phyloP scores from a whole-genome alignment of 2,329 filamentous ascomycete genomes.

The Exophiala sideris region DNA sequence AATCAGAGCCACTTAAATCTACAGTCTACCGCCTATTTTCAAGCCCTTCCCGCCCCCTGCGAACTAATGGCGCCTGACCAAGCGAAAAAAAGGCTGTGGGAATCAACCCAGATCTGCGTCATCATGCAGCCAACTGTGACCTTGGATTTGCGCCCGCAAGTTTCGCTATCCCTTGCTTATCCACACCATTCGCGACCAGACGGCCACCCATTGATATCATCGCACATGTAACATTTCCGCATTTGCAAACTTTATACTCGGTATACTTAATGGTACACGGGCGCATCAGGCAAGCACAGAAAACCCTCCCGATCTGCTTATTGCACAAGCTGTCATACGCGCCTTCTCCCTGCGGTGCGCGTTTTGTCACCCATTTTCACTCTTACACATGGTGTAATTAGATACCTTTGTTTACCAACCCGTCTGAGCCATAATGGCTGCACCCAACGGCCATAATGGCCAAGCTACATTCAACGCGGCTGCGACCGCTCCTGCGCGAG shows the following conservation, averaged over 20 bases:
- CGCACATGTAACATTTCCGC: slow-evolving; percentile 1
- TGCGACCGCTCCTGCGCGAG: not conserved
- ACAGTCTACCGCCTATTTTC: no score
- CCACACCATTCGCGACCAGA: no score
- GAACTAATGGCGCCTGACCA: no score
- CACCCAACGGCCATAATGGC: not conserved
- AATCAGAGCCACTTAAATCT: no score
- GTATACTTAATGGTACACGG: not conserved
- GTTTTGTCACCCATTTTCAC: not conserved
- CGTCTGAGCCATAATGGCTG: slow-evolving; percentile 1
- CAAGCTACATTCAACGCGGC: not conserved
- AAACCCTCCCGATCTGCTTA: not conserved
- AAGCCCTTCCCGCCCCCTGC: no score
- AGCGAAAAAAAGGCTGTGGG: no score
- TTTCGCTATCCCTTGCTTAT: no score
- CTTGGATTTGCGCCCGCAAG: no score
- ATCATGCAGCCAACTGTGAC: no score
- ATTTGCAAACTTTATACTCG: no score
- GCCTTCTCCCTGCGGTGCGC: not conserved
- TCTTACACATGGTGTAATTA: not conserved
- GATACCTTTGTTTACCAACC: not conserved
- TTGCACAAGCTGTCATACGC: not conserved
- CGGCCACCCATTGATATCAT: slow-evolving; percentile 11
- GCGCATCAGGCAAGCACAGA: not conserved
- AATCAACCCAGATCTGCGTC: no score